phyloP scores from a whole-genome alignment of 257 asterid species.

The Forsythia suspensa region DNA sequence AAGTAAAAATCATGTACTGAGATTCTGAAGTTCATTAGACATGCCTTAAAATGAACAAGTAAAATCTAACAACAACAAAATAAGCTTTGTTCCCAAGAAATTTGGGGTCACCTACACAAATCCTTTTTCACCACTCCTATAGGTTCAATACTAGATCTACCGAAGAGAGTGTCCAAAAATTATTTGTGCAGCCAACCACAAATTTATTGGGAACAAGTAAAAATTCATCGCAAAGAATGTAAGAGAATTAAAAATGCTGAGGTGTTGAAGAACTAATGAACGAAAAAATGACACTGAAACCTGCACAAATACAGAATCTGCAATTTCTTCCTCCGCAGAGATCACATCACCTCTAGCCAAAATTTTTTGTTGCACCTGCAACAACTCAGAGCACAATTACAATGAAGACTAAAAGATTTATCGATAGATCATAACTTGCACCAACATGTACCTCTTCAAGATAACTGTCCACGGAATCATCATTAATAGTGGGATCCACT shows the following conservation, averaged over 20 bases:
- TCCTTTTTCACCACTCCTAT: too few relatives aligned
- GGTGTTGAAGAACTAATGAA: neutral
- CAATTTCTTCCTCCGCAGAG: conserved; percentile 88
- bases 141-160: neutral
- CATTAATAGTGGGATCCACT: conserved; percentile 78
- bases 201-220: neutral
- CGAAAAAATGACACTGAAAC: conserved; percentile 23
- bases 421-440: neutral
- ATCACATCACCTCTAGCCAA: conserved; percentile 80
- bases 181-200: neutral
- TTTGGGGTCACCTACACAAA: too few relatives aligned
- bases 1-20: too few relatives aligned
- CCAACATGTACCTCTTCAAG: conserved; percentile 68
- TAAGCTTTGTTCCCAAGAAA: neutral
- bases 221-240: neutral
- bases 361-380: conserved; percentile 73
- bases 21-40: neutral
- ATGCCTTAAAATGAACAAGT: neutral
- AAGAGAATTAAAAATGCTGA: neutral
- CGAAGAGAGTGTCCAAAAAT: neutral
- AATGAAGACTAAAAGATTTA: conserved; percentile 6
- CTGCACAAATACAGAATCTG: conserved; percentile 87
- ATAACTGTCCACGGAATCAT: conserved; percentile 80
- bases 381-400: conserved; percentile 4
- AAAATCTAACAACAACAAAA: neutral